Evolutionary conservation across 805 yeast species (phyloP).

Genomic region (Candida hungchunana): DNA sequence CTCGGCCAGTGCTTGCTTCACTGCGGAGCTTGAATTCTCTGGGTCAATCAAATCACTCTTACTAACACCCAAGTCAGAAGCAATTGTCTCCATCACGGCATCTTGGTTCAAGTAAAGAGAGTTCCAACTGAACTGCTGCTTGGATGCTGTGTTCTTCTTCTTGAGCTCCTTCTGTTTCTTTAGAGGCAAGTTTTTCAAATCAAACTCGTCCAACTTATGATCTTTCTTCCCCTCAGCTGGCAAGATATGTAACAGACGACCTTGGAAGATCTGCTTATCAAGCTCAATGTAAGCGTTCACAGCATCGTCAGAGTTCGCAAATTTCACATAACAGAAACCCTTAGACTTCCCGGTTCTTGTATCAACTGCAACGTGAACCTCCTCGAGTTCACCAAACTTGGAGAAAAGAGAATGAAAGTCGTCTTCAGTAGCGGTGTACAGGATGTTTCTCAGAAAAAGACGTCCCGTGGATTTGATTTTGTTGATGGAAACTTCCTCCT

Average conservation of each 20-base stretch:
- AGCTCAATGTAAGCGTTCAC: slow-evolving; percentile 64
- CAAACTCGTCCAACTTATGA: slow-evolving; percentile 86
- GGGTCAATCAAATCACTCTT: slow-evolving; percentile 87
- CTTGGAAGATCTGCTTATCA: slow-evolving; percentile 91
- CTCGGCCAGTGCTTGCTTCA: slow-evolving; percentile 95
- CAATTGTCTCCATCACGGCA: slow-evolving; percentile 89
- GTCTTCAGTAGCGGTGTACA: slow-evolving; percentile 72
- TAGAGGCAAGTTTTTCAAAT: slow-evolving; percentile 82
- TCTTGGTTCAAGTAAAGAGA: slow-evolving; percentile 86
- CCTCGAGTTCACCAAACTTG: slow-evolving; percentile 69
- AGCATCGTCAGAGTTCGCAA: slow-evolving; percentile 66
- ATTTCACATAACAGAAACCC: slow-evolving; percentile 87
- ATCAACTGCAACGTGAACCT: slow-evolving; percentile 90
- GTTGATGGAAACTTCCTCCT: slow-evolving; percentile 43
- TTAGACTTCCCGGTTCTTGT: slow-evolving; percentile 86
- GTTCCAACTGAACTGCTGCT: slow-evolving; percentile 91
- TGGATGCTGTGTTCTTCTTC: slow-evolving; percentile 79
- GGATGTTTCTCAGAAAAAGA: slow-evolving; percentile 80
- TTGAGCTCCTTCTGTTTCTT: slow-evolving; percentile 87
- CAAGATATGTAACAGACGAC: slow-evolving; percentile 83
- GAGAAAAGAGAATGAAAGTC: slow-evolving; percentile 68
- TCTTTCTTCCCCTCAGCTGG: slow-evolving; percentile 82
- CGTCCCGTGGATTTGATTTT: slow-evolving; percentile 70
- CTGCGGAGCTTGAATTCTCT: slow-evolving; percentile 81
- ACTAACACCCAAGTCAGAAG: slow-evolving; percentile 73